Percentiles rank a stretch among this genome's conserved stretches.
Evolutionary conservation across 768 basidiomycete genomes (phyloP).

Genomic region (Phylloporus sp.): DNA sequence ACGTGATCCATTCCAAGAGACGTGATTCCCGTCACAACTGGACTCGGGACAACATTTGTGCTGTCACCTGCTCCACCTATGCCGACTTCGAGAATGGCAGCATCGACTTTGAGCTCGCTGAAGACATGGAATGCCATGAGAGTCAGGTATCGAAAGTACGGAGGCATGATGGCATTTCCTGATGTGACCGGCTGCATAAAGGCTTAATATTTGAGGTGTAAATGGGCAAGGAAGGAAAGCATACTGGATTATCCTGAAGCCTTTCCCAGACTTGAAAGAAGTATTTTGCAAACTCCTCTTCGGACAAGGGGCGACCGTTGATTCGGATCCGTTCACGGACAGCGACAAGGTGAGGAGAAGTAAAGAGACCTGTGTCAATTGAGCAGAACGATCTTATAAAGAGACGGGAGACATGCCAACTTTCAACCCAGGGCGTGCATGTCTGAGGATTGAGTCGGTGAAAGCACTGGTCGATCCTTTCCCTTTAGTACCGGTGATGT

Average conservation of each 20-base stretch:
- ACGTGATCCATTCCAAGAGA: constrained; percentile 92
- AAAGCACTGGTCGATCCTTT: constrained; percentile 98
- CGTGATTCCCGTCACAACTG: constrained; percentile 87
- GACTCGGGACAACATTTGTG: constrained; percentile 91
- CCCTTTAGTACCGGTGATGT: constrained; percentile 97
- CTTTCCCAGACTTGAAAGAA: constrained; percentile 97
- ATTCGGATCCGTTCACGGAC: constrained; percentile 95
- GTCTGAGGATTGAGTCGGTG: constrained; percentile 79
- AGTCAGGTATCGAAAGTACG: constrained; percentile 92
- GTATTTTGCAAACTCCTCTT: constrained; percentile 82
- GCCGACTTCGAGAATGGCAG: constrained; percentile 93
- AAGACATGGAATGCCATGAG: constrained; percentile 91
- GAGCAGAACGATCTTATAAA: neutral
- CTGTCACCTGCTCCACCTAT: constrained; percentile 93
- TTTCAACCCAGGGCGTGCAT: constrained; percentile 69
- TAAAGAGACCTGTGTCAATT: constrained; percentile 72
- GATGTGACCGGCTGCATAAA: constrained; percentile 40
- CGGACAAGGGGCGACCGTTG: constrained; percentile 85
- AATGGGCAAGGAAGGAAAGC: constrained; percentile 7
- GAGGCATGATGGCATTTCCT: constrained; percentile 71
- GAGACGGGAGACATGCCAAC: constrained; percentile 52
- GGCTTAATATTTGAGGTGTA: neutral
- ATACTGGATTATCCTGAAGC: constrained; percentile 64
- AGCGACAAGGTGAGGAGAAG: constrained; percentile 93
- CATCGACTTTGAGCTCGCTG: constrained; percentile 74